Evolutionary conservation across 2,329 filamentous ascomycete genomes (phyloP).

Genomic region (Fusarium bactridioides): DNA sequence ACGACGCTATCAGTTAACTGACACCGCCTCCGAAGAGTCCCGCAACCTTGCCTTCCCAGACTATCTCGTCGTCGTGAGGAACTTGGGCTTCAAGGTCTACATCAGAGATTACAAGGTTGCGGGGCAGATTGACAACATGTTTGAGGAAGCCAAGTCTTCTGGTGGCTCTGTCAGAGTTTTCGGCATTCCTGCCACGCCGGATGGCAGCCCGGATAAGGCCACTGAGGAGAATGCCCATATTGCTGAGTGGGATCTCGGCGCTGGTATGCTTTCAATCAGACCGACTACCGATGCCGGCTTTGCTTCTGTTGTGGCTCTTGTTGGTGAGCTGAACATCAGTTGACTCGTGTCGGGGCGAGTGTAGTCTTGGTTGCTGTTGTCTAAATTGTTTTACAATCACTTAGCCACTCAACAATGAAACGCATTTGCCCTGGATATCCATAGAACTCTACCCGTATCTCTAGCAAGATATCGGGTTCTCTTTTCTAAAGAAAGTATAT

Average conservation of each 20-base stretch:
- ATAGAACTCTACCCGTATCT: neutral
- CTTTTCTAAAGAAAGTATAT: neutral
- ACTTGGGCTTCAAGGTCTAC: conserved; percentile 26
- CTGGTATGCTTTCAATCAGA: conserved; percentile 5
- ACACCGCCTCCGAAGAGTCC: conserved; percentile 20
- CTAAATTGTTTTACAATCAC: neutral
- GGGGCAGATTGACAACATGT: conserved; percentile 7
- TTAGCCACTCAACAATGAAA: neutral
- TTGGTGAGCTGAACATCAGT: conserved; percentile 24
- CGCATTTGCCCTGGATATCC: neutral
- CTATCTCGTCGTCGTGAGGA: conserved; percentile 26
- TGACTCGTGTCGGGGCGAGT: neutral
- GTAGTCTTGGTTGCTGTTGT: neutral
- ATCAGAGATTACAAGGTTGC: conserved; percentile 4
- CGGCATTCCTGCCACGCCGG: conserved; percentile 27
- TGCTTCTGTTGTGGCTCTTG: conserved; percentile 30
- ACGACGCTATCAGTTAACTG: conserved; percentile 14
- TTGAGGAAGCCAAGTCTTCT: conserved; percentile 7
- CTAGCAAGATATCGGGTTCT: neutral
- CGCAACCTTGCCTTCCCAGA: conserved; percentile 31
- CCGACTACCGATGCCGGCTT: conserved; percentile 26
- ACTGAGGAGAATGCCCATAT: conserved; percentile 28
- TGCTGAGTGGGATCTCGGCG: conserved; percentile 23
- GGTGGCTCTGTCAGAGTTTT: conserved; percentile 24
- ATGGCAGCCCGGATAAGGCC: conserved; percentile 19